phyloP scores from a whole-genome alignment of 2,329 filamentous ascomycete genomes.

The Fusarium vanettenii region DNA sequence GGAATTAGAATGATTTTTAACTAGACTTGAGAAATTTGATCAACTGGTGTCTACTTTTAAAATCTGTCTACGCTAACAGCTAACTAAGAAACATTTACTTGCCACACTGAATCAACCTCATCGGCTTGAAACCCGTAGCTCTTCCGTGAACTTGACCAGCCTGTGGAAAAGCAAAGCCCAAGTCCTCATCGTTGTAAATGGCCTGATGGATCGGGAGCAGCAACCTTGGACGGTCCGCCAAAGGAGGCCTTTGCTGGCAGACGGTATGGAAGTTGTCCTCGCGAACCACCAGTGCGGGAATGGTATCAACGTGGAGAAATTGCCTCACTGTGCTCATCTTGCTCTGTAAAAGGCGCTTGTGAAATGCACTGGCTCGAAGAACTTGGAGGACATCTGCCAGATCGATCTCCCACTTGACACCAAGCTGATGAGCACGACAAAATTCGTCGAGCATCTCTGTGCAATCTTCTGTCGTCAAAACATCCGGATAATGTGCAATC shows the following conservation, averaged over 20 bases:
- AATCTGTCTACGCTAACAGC: neutral
- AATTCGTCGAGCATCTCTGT: neutral
- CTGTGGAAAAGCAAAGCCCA: neutral
- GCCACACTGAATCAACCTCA: neutral
- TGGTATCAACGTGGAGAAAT: neutral
- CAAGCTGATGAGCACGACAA: neutral
- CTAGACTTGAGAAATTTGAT: neutral
- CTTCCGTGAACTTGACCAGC: neutral
- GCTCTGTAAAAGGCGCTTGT: neutral
- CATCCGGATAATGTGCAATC: neutral
- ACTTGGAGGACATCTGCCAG: neutral
- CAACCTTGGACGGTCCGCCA: neutral
- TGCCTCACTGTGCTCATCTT: neutral
- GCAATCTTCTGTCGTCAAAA: neutral
- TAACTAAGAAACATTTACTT: neutral
- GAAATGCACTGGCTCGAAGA: neutral
- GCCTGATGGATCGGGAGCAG: neutral
- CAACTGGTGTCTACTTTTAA: neutral
- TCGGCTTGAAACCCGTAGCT: neutral
- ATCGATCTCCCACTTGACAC: neutral
- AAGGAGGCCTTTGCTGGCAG: neutral
- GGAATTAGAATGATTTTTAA: neutral
- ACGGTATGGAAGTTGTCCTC: conserved; percentile 1
- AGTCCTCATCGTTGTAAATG: neutral
- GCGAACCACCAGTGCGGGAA: neutral